Evolutionary conservation across 139 green algal genomes (phyloP).

Genomic region (Helicosporidium sp.): DNA sequence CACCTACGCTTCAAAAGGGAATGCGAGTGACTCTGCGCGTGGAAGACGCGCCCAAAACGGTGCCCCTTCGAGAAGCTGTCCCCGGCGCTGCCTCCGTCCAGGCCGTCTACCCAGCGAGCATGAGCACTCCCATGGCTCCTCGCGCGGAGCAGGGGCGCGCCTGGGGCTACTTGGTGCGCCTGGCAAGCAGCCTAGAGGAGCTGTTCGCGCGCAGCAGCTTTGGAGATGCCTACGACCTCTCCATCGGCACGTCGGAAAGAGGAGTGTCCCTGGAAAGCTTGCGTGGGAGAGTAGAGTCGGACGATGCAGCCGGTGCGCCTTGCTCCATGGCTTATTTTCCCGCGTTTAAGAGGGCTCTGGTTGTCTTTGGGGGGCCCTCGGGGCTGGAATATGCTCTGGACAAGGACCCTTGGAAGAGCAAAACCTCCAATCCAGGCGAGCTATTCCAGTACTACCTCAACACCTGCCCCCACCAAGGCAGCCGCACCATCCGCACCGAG

Average conservation of each 20-base stretch:
- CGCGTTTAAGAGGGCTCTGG: no score
- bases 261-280: not conserved
- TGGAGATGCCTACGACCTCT: constrained; percentile 49
- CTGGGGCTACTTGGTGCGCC: constrained; percentile 70
- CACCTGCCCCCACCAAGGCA: constrained; percentile 61
- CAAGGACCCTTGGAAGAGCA: constrained; percentile 3
- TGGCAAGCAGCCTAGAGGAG: constrained; percentile 36
- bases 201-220: constrained; percentile 36
- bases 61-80: no score
- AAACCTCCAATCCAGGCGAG: not conserved
- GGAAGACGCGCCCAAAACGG: constrained; percentile 19
- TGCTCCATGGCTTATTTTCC: no score
- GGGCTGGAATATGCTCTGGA: constrained; percentile 38
- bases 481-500: constrained; percentile 67
- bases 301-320: no score
- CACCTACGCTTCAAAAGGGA: no score
- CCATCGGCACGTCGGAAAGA: constrained; percentile 34
- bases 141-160: constrained; percentile 38
- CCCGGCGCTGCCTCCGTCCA: no score
- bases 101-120: constrained; percentile 4
- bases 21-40: constrained; percentile 41
- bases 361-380: constrained; percentile 54
- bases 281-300: no score
- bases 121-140: constrained; percentile 30
- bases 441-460: constrained; percentile 53